Percentiles rank a stretch among this genome's conserved stretches.
These are phyloP conservation scores for Auriscalpium microsporum DNA, from an alignment of 768 basidiomycete species.

Conservation along the genomic window DNA sequence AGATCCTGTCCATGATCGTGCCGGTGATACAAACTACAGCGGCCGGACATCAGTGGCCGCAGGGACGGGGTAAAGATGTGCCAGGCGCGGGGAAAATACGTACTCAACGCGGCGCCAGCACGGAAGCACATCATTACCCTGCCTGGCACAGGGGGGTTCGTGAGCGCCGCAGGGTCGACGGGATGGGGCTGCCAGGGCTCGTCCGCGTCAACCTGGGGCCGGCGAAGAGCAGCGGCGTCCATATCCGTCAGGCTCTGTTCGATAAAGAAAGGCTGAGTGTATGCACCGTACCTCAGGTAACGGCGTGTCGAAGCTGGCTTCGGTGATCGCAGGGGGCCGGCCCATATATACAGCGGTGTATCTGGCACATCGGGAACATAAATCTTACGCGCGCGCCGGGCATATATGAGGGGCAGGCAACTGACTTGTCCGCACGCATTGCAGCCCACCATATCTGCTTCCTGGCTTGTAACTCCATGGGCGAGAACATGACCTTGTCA, in stretches of 20 bases:
- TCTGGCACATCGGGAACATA: constrained; percentile 25
- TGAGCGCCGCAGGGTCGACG: constrained; percentile 30
- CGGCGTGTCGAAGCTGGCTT: constrained; percentile 62
- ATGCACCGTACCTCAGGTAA: constrained; percentile 35
- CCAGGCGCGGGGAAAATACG: constrained; percentile 15
- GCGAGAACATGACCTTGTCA: constrained; percentile 50
- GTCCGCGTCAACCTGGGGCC: constrained; percentile 47
- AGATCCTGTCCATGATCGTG: constrained; percentile 56
- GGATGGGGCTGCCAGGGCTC: constrained; percentile 41
- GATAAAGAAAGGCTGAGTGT: no score
- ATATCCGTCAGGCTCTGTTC: no score
- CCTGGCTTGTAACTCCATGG: constrained; percentile 57
- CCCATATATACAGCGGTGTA: constrained; percentile 73
- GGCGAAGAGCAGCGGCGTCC: background rate
- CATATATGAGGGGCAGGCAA: constrained; percentile 2
- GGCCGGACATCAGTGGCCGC: background rate
- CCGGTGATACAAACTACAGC: constrained; percentile 56
- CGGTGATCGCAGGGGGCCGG: constrained; percentile 59
- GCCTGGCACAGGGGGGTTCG: constrained; percentile 39
- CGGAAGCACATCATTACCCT: constrained; percentile 47
- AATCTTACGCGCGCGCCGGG: background rate
- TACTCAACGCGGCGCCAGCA: constrained; percentile 51
- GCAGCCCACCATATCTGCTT: constrained; percentile 80
- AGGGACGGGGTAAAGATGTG: background rate
- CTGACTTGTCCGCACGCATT: constrained; percentile 60